Conservation (phyloP, 768 basidiomycete species). For the Panaeolus cyanescens region DNA sequence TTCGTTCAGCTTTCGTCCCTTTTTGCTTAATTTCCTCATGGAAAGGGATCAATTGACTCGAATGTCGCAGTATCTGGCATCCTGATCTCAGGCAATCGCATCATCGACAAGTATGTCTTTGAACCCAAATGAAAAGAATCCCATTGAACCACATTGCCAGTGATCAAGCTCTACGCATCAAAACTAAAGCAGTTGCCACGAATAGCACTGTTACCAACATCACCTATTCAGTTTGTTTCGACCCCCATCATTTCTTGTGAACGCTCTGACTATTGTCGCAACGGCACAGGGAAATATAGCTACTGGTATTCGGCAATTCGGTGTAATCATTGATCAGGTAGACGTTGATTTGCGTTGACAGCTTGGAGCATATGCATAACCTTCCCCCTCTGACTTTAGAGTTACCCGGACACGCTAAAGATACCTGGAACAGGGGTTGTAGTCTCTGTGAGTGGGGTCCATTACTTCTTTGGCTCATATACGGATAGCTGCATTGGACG, state of each 20-base stretch:
- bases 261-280: neutral
- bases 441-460: slow-evolving; percentile 45
- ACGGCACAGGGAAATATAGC: slow-evolving; percentile 49
- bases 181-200: slow-evolving; percentile 47
- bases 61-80: slow-evolving; percentile 47
- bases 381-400: slow-evolving; percentile 31
- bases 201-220: slow-evolving; percentile 49
- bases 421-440: slow-evolving; percentile 56
- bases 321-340: slow-evolving; percentile 63
- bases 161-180: slow-evolving; percentile 61
- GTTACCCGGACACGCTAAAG: slow-evolving; percentile 54
- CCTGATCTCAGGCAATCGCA: slow-evolving; percentile 49
- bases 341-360: slow-evolving; percentile 4
- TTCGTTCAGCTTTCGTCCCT: slow-evolving; percentile 2
- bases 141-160: slow-evolving; percentile 26
- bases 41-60: slow-evolving; percentile 56
- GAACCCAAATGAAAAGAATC: neutral
- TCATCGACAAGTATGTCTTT: slow-evolving; percentile 50
- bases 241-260: neutral
- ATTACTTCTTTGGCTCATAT: too few relatives aligned
- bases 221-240: slow-evolving; percentile 43
- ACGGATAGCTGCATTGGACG: too few relatives aligned
- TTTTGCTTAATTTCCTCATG: neutral
- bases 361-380: neutral
- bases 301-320: slow-evolving; percentile 48